Percentiles rank a stretch among this genome's conserved stretches.
These are phyloP conservation scores for Niebla homalea DNA, from an alignment of 495 filamentous ascomycete genomes.

Conservation along the genomic window DNA sequence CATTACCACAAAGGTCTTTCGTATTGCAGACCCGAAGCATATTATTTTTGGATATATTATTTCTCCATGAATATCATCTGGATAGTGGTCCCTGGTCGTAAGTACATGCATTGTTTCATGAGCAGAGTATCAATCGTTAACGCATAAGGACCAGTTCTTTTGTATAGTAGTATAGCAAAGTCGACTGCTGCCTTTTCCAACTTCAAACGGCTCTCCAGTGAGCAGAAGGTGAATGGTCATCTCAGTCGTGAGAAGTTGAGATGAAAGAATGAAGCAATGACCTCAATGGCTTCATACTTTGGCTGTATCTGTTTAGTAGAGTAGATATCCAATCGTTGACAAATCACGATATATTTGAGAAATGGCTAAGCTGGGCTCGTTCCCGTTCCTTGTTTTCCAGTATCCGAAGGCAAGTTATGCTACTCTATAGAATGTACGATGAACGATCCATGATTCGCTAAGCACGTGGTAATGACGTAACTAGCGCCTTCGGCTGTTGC, in stretches of 20 bases:
- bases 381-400: no score
- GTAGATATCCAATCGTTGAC: no score
- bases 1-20: constrained; percentile 39
- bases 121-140: constrained; percentile 13
- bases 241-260: background rate
- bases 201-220: constrained; percentile 7
- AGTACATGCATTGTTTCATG: constrained; percentile 15
- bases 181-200: constrained; percentile 32
- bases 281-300: no score
- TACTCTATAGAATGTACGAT: no score
- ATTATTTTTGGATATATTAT: constrained; percentile 86
- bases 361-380: no score
- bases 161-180: constrained; percentile 35
- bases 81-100: constrained; percentile 59
- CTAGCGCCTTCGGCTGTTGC: no score
- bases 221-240: constrained; percentile 14
- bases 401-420: no score
- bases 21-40: constrained; percentile 62
- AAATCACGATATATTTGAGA: no score
- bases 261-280: no score
- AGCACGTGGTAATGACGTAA: no score
- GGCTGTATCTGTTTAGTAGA: no score
- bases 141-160: constrained; percentile 30
- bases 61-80: constrained; percentile 77
- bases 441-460: no score